Base-by-base conservation (phyloP, 108 stramenopile species). In the Nitzschia sp. region DNA sequence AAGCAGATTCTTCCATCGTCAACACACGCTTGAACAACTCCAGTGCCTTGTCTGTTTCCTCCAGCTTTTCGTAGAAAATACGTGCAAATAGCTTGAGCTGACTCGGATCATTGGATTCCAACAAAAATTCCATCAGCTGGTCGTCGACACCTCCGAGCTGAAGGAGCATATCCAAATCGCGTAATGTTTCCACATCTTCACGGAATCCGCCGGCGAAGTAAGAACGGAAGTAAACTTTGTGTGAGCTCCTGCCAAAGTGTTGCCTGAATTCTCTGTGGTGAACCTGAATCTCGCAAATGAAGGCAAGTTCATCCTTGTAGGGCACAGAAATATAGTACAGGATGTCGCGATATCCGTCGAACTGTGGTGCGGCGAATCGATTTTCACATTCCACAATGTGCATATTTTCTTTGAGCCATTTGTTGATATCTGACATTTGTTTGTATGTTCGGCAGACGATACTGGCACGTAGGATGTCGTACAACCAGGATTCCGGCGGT, bases 311-410 rank as follows among this genome's bases (percentile, higher is more conserved):
- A 49, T 68, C 66, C 25, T 76, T 68, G 54, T 76, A 76, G 3
- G 75, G 75, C 0, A 76, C 54, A 1, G 75, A 76, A 29, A 76
- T 62, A 32, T 76, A 57, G 59, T 76, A 76, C 30, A 76, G 19
- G n/a, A 76, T 53, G 59, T 76, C 75, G 13, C 75, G 66, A 34
- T 76, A 76, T 13, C 75, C 75, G 26, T 76, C 75, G 38, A 76
- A 76, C 45, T 63, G 66, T 9, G 75, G 75, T 1, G 42, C 55
- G 25, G 66, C 67, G 45, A 76, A 76, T 2, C 67, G 59, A 33
- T 76, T 76, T 21, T 46, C 54, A 56, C 75, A 76, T 13, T 76
- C 74, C 5, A 76, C 75, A 55, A 76, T 68, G 54, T 76, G 75
- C 11, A 68, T 51, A 24, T 76, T 68, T 27, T 76, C 75, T 36